Conservation (phyloP, 2,329 filamentous ascomycete genomes). For the Macrophomina pseudophaseolina region DNA sequence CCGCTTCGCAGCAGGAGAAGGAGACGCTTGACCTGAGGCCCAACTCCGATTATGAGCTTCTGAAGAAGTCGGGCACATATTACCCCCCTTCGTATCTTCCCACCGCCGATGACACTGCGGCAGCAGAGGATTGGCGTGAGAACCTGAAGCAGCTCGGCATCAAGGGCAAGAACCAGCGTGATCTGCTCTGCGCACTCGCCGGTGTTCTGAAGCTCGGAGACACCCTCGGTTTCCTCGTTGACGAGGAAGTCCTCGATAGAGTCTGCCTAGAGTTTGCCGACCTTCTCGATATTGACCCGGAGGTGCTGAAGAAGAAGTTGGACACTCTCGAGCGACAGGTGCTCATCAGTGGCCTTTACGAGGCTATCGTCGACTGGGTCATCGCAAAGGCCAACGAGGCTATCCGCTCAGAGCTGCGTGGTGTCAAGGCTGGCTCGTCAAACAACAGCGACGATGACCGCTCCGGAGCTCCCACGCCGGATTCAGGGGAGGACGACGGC, state of each 20-base stretch:
- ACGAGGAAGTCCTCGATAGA: conserved; percentile 82
- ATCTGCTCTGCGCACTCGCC: conserved; percentile 83
- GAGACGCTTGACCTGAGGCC: conserved; percentile 84
- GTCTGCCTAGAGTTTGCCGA: conserved; percentile 89
- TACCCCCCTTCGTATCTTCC: conserved; percentile 85
- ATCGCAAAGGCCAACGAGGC: conserved; percentile 85
- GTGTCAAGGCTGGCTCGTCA: conserved; percentile 69
- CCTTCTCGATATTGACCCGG: conserved; percentile 84
- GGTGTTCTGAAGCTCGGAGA: conserved; percentile 91
- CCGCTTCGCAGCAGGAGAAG: conserved; percentile 83
- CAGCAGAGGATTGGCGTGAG: conserved; percentile 89
- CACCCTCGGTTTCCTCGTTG: conserved; percentile 81
- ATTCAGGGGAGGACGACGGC: conserved; percentile 70
- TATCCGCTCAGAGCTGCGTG: conserved; percentile 76
- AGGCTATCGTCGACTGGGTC: conserved; percentile 94
- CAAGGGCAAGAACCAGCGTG: conserved; percentile 80
- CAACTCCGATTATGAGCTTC: conserved; percentile 75
- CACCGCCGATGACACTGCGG: conserved; percentile 87
- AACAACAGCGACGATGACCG: conserved; percentile 61
- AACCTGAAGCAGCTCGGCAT: conserved; percentile 92
- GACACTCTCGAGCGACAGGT: conserved; percentile 83
- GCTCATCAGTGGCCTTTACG: conserved; percentile 85
- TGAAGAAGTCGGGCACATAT: conserved; percentile 85
- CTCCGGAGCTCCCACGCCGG: conserved; percentile 66
- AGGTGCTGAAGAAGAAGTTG: conserved; percentile 77